Evolutionary conservation across 768 basidiomycete genomes (phyloP), one percentile per base, ranked within the genome.

Genomic region (Tubosaeta sp.): DNA sequence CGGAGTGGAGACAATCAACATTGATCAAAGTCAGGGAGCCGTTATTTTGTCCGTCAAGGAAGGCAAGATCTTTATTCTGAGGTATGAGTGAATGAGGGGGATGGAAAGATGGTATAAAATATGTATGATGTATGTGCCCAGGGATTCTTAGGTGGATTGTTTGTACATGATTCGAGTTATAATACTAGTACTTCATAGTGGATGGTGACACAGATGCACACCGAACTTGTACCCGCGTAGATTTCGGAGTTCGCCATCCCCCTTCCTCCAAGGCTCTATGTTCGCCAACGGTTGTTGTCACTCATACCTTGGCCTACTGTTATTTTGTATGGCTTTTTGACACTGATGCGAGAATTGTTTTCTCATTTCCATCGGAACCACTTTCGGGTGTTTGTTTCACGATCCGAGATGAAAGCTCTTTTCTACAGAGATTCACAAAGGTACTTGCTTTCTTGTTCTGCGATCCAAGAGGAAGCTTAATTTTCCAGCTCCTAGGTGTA

Each of bases 11-110:
- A 87, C 84, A 55, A 84, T 88, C 59, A 86, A 86, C 64, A 84
- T 88, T 46, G 86, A 88, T 63, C 86, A 88, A 71, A 77, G 75
- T 34, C 86, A 88, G 61, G 86, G 86, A 1, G 82, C 84, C 9
- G 77, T 87, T 35, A 86, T 87, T 52, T 65, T 88, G 47, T 83
- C 81, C 30, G 81, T 84, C 51, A 80, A 73, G 69, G 74, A 76
- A 12, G 86, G 86, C 38, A 82, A 76, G 71, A 84, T 87, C 46
- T 87, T 83, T 69, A 86, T 87, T 62, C 61, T 88, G 60, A 81
- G 81, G 69, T 87, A 87, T 70, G 73, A 76, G 44, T 77, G 51
- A 68, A 18, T 12, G 49, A 27, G 4, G 10, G 21, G 36, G 30
- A 4, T 31, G 16, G 18, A 13, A 22, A 10, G 30, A 7, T 29